phyloP scores from a whole-genome alignment of 768 basidiomycete genomes.

The Lentinula sp. region DNA sequence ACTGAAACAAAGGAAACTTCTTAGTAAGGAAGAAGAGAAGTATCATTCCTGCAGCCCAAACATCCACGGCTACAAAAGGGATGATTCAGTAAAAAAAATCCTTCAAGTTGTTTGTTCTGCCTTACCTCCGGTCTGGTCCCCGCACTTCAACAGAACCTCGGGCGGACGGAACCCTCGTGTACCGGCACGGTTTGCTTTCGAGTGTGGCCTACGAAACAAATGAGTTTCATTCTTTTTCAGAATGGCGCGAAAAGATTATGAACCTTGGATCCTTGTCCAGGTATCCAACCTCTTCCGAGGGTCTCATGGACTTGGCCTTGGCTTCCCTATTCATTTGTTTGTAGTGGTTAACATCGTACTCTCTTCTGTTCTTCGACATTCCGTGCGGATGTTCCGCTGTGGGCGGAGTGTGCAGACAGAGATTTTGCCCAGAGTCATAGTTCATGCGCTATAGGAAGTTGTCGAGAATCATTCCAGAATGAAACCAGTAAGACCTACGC shows the following conservation, averaged over 20 bases:
- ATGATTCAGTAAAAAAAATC: neutral
- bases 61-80: constrained; percentile 71
- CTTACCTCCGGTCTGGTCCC: constrained; percentile 86
- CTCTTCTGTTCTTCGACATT: constrained; percentile 31
- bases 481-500: constrained; percentile 45
- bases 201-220: constrained; percentile 47
- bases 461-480: neutral
- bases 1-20: constrained; percentile 93
- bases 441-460: constrained; percentile 48
- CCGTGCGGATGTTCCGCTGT: constrained; percentile 67
- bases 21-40: constrained; percentile 86
- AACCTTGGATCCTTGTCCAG: constrained; percentile 66
- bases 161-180: constrained; percentile 97
- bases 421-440: constrained; percentile 31
- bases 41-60: constrained; percentile 94
- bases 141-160: constrained; percentile 92
- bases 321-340: constrained; percentile 58
- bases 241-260: constrained; percentile 19
- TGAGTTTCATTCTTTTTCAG: neutral
- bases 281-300: constrained; percentile 73
- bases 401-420: constrained; percentile 76
- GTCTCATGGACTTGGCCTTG: constrained; percentile 41
- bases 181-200: constrained; percentile 94
- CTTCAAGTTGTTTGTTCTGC: constrained; percentile 1
- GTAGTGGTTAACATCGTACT: constrained; percentile 42